phyloP scores from a whole-genome alignment of 2,329 filamentous ascomycete species.

The Aspergillus japonicus region DNA sequence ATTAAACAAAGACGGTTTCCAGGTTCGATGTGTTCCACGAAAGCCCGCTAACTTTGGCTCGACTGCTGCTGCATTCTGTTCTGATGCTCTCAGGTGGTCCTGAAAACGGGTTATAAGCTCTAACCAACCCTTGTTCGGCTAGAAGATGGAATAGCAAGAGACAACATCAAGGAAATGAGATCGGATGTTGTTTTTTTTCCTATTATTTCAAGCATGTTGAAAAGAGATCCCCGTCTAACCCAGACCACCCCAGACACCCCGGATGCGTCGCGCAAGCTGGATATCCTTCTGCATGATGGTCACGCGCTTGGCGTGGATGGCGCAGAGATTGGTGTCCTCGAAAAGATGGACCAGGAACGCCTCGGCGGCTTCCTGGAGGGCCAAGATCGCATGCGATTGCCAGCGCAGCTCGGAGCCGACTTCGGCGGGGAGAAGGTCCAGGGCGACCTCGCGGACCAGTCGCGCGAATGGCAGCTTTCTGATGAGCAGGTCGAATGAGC shows the following conservation, averaged over 20 bases:
- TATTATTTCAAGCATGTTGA: background rate
- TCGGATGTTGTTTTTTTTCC: background rate
- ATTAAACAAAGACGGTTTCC: background rate
- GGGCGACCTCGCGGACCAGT: conserved; percentile 53
- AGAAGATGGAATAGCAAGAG: background rate
- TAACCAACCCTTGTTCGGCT: background rate
- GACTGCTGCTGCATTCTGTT: background rate
- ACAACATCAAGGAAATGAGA: background rate
- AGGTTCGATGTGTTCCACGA: background rate
- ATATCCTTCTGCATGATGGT: conserved; percentile 99
- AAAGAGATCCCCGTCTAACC: conserved; percentile 43
- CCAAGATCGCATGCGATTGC: conserved; percentile 93
- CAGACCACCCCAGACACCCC: conserved; percentile 72
- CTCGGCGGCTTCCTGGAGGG: conserved; percentile 92
- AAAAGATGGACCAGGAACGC: conserved; percentile 96
- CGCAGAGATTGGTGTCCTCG: conserved; percentile 92
- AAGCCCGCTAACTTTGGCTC: background rate
- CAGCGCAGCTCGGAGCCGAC: conserved; percentile 73
- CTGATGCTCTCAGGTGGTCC: background rate
- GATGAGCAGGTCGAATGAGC: conserved; percentile 81
- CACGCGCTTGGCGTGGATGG: conserved; percentile 93
- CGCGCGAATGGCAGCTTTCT: conserved; percentile 54
- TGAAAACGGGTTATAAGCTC: background rate
- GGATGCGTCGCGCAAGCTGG: conserved; percentile 79
- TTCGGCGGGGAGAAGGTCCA: conserved; percentile 58